These are phyloP conservation scores for Conoideocrella luteorostrata DNA, from an alignment of 2,329 filamentous ascomycete species.

Conservation along the genomic window DNA sequence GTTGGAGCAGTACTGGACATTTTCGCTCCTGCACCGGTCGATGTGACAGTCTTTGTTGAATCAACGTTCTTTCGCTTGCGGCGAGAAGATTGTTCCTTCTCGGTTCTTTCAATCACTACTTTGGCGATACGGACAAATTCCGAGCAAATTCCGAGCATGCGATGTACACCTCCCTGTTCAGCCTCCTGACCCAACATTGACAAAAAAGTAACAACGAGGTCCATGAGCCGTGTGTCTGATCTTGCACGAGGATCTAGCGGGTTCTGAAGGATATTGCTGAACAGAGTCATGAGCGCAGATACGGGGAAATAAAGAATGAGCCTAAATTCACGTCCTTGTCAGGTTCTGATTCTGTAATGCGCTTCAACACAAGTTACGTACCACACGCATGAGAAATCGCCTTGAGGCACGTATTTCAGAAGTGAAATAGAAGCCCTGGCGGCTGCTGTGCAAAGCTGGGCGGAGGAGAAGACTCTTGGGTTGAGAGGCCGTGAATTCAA, in stretches of 20 bases:
- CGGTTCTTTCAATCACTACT: slow-evolving; percentile 83
- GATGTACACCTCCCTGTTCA: slow-evolving; percentile 81
- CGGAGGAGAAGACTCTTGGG: slow-evolving; percentile 88
- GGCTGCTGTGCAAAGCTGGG: slow-evolving; percentile 85
- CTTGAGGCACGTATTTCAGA: slow-evolving; percentile 92
- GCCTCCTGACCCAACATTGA: slow-evolving; percentile 85
- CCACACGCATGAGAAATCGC: slow-evolving; percentile 94
- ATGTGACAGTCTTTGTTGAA: slow-evolving; percentile 11
- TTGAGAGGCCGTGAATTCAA: slow-evolving; percentile 87
- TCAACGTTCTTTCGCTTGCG: slow-evolving; percentile 78
- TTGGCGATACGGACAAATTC: slow-evolving; percentile 94
- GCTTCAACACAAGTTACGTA: no score
- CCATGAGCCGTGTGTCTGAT: slow-evolving; percentile 87
- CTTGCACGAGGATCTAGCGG: slow-evolving; percentile 82
- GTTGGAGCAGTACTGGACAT: neutral
- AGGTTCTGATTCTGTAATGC: no score
- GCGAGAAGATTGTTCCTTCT: slow-evolving; percentile 72
- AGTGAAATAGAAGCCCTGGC: slow-evolving; percentile 89
- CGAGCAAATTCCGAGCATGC: slow-evolving; percentile 90
- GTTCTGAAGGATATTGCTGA: slow-evolving; percentile 94
- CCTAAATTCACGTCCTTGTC: slow-evolving; percentile 35
- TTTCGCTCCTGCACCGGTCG: no score
- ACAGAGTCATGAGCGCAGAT: slow-evolving; percentile 87
- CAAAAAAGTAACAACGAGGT: slow-evolving; percentile 84
- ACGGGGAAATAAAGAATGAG: slow-evolving; percentile 95